These are phyloP conservation scores for Canavalia ensiformis DNA, from an alignment of 306 rosid species.

Conservation along the genomic window DNA sequence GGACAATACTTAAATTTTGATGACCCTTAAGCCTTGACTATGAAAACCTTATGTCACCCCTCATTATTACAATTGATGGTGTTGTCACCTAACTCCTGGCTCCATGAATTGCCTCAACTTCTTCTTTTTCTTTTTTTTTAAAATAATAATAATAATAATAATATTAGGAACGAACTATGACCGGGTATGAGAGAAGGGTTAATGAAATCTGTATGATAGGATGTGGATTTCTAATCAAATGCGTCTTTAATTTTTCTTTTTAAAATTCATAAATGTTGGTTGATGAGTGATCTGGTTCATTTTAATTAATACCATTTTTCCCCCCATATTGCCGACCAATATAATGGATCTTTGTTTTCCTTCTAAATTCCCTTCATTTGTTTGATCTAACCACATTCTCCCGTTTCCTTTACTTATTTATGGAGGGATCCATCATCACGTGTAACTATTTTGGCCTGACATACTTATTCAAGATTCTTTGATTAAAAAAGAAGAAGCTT, in stretches of 20 bases:
- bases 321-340: conserved; percentile 44
- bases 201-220: conserved; percentile 14
- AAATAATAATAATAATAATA: neutral
- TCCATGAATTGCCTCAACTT: neutral
- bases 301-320: conserved; percentile 5
- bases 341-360: conserved; percentile 52
- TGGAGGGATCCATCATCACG: conserved; percentile 14
- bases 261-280: conserved; percentile 33
- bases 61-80: neutral
- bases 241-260: neutral
- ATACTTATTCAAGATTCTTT: conserved; percentile 26
- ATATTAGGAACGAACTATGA: neutral
- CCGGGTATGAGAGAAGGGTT: conserved; percentile 11
- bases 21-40: conserved; percentile 4
- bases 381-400: conserved; percentile 41
- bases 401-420: conserved; percentile 3
- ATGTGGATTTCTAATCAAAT: neutral
- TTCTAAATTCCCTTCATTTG: conserved; percentile 32
- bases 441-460: conserved; percentile 17
- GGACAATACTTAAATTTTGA: neutral
- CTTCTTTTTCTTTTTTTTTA: neutral
- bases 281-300: conserved; percentile 11
- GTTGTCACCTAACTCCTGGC: neutral
- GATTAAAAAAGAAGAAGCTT: neutral
- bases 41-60: neutral